These are phyloP conservation scores for Oryza longistaminata DNA, from an alignment of 176 grass and related monocot genomes.

Conservation along the genomic window DNA sequence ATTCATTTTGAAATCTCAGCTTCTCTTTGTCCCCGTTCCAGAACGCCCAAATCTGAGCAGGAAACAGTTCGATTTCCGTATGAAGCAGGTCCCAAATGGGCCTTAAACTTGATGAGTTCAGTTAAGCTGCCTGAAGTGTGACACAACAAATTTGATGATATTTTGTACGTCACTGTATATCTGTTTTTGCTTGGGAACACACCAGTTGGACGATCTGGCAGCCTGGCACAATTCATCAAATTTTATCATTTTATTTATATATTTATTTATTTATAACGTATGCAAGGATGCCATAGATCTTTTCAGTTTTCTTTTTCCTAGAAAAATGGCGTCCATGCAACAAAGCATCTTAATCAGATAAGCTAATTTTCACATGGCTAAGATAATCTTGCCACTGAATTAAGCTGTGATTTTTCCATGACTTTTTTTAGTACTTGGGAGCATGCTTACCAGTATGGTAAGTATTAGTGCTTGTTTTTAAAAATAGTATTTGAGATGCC, in stretches of 20 bases:
- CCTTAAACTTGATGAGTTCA: neutral
- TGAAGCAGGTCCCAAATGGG: neutral
- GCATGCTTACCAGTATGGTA: neutral
- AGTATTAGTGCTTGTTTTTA: neutral
- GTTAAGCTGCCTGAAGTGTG: neutral
- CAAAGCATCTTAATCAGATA: neutral
- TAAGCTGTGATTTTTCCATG: constrained; percentile 16
- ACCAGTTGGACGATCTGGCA: neutral
- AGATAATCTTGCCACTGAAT: neutral
- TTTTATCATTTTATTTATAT: neutral
- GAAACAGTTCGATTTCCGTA: neutral
- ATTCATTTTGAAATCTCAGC: neutral
- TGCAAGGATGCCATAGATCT: neutral
- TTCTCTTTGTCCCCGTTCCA: neutral
- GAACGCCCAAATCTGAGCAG: neutral
- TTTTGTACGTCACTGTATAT: neutral
- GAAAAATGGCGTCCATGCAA: neutral
- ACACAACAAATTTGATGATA: neutral
- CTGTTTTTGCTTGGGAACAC: constrained; percentile 16
- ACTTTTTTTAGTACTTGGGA: neutral
- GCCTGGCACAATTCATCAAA: neutral
- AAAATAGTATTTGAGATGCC: neutral
- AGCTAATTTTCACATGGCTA: neutral
- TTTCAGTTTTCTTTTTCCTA: neutral
- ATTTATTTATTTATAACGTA: too few relatives aligned